phyloP scores from a whole-genome alignment of 2,329 filamentous ascomycete genomes.

The Ophiocordyceps camponoti-saundersi region DNA sequence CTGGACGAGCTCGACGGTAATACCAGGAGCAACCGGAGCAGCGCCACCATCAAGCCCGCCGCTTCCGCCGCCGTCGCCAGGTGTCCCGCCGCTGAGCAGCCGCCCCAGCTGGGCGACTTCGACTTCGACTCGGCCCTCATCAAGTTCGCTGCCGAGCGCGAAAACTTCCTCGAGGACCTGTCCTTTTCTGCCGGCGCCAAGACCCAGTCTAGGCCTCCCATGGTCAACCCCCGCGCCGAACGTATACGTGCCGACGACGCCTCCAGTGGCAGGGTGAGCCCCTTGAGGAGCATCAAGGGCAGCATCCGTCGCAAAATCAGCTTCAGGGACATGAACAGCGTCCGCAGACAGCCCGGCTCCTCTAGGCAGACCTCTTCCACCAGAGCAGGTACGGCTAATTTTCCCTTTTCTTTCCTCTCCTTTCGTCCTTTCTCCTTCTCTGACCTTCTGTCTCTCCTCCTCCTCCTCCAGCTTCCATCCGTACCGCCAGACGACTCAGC shows the following conservation, averaged over 20 bases:
- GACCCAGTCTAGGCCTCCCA: slow-evolving; percentile 49
- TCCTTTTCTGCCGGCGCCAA: slow-evolving; percentile 76
- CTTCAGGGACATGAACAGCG: slow-evolving; percentile 85
- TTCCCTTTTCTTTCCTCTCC: slow-evolving; percentile 2
- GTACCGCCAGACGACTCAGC: slow-evolving; percentile 77
- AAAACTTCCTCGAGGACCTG: slow-evolving; percentile 83
- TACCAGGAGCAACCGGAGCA: slow-evolving; percentile 47
- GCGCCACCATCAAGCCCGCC: slow-evolving; percentile 40
- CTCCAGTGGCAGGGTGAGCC: slow-evolving; percentile 33
- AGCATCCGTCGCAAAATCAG: slow-evolving; percentile 88
- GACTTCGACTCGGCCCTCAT: slow-evolving; percentile 88
- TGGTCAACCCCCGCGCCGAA: slow-evolving; percentile 65
- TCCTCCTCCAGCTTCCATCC: slow-evolving; percentile 37
- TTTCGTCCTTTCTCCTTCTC: background rate
- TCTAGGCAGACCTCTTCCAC: slow-evolving; percentile 47
- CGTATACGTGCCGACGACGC: slow-evolving; percentile 63
- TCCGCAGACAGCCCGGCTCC: slow-evolving; percentile 68
- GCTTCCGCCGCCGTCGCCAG: slow-evolving; percentile 12
- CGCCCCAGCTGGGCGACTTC: slow-evolving; percentile 42
- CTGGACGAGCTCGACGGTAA: slow-evolving; percentile 41
- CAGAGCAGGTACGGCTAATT: slow-evolving; percentile 21
- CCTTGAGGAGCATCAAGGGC: slow-evolving; percentile 49
- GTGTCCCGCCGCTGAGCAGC: slow-evolving; percentile 6
- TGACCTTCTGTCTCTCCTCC: background rate
- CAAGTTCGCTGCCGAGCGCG: slow-evolving; percentile 91